Base-by-base conservation (phyloP, 2,329 filamentous ascomycete genomes). In the Penicillium freii region DNA sequence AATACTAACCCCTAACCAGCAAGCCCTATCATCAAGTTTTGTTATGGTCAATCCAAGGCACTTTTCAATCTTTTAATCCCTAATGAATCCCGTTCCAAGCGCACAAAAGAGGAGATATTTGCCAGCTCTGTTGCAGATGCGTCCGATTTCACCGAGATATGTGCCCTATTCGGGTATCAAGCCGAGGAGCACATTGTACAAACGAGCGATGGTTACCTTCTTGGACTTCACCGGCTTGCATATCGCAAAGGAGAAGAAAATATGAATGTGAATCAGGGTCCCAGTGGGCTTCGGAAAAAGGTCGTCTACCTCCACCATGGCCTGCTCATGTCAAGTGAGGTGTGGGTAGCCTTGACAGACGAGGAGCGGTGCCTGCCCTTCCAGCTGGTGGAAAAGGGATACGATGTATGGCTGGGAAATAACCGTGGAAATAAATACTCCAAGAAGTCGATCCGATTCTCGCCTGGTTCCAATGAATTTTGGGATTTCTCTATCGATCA, bases 401-500 rank as follows among this genome's bases (percentile, higher is more conserved):
- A 95, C 68, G 94, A 99, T 78, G 93, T 97, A 63, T 99, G 94
- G 90, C 82, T 99, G 61, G 94, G 94, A 50, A 99, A 99, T 75
- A 99, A 99, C 70, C 87, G 94, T 36, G 94, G 94, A 49, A 99
- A 99, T 82, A 99, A 99, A 73, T 99, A 99, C 77, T 96, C 92
- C 45, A 99, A 97, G 75, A 99, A 99, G 77, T 92, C 87, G 2
- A 85, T 92, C 51, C 83, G 87, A 58, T 80, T 81, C 61, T 88
- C 91, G 0, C 92, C 94, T 0, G 88, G 85, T 0, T 88, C 89
- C 2, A 78, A 82, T 38, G 81, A 85, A 15, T 99, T 99, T 74
- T 99, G 94, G 94, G 88, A 97, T 73, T 99, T 99, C 72, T 96
- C 91, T 51, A 97, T 99, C 71, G 94, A 99, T 72, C 90, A 99